Conservation (phyloP, 2,329 filamentous ascomycete genomes). For the Lizonia empirigonia region DNA sequence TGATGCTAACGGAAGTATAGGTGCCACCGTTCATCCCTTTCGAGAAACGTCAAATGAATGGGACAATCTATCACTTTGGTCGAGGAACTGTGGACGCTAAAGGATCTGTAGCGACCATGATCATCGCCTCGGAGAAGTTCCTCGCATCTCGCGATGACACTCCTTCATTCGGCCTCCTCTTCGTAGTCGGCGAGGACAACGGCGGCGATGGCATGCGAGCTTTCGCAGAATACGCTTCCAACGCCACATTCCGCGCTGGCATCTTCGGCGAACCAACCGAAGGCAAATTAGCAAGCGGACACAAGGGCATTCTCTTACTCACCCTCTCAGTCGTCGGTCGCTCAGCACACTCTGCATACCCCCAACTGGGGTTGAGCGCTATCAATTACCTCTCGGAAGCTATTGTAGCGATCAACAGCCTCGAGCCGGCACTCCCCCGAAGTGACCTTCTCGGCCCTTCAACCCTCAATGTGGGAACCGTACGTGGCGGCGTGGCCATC, state of each 20-base stretch:
- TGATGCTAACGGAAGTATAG: constrained; percentile 4
- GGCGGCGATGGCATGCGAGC: constrained; percentile 77
- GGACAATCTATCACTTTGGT: constrained; percentile 60
- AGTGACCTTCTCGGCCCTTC: constrained; percentile 53
- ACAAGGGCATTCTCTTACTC: constrained; percentile 80
- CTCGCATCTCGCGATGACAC: constrained; percentile 51
- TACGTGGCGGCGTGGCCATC: constrained; percentile 80
- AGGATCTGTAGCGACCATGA: constrained; percentile 68
- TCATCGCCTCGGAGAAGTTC: constrained; percentile 66
- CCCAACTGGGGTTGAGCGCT: constrained; percentile 82
- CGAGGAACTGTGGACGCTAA: constrained; percentile 71
- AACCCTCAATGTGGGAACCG: constrained; percentile 80
- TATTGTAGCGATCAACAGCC: constrained; percentile 65
- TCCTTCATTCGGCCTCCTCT: constrained; percentile 54
- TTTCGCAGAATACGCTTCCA: constrained; percentile 41
- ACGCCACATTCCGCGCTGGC: constrained; percentile 65
- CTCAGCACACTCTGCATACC: constrained; percentile 86
- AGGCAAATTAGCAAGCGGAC: constrained; percentile 80
- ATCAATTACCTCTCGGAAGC: constrained; percentile 78
- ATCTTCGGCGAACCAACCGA: constrained; percentile 95
- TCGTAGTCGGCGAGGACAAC: constrained; percentile 80
- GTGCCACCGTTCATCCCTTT: constrained; percentile 70
- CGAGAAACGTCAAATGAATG: constrained; percentile 54
- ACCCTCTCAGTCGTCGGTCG: constrained; percentile 70
- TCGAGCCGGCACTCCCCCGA: constrained; percentile 51